Evolutionary conservation across 2,329 filamentous ascomycete genomes (phyloP), one percentile per base, ranked within the genome.

Genomic region (Fusarium chaquense): DNA sequence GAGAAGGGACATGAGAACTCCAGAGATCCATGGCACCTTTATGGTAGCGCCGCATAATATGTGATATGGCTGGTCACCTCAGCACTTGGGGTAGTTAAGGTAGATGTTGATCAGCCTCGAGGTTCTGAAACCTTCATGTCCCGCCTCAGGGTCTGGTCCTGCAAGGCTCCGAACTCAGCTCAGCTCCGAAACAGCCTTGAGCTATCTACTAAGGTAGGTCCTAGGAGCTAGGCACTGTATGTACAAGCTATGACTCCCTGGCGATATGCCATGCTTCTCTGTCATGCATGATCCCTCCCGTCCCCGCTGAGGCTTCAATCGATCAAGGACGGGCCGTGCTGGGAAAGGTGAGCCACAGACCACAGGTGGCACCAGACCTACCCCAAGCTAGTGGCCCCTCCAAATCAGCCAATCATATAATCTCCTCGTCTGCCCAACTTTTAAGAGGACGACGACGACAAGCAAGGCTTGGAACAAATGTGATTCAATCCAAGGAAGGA

Each of bases 391-490:
- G 50, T 58, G 68, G 64, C 70, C 60, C 45, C 58, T 65, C 62
- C 43, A 40, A 63, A 11, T 30, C 66, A 68, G 67, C 78, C 77
- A 79, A 79, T 79, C 75, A 78, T 76, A 75, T 78, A 74, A 69
- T 72, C 70, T 68, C 60, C 60, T 65, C 22, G 33, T 16, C 22
- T 57, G 28, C 70, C 66, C 64, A 62, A 65, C 49, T 41, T 46
- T 35, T 62, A 36, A 57, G 44, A 54, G 62, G 52, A 54, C 28
- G 38, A 38, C 70, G 36, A 63, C 49, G 51, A 50, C 65, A 68
- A 68, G 54, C 68, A 68, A 62, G 64, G 60, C 60, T 65, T 47
- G 47, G 46, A 68, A 71, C 69, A 53, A 58, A 53, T 67, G 47
- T 53, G 58, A 57, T 59, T 43, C 71, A 66, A 52, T 59, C 49